Evolutionary conservation across 306 rosid species (phyloP).

Genomic region (Crataegus laevigata): DNA sequence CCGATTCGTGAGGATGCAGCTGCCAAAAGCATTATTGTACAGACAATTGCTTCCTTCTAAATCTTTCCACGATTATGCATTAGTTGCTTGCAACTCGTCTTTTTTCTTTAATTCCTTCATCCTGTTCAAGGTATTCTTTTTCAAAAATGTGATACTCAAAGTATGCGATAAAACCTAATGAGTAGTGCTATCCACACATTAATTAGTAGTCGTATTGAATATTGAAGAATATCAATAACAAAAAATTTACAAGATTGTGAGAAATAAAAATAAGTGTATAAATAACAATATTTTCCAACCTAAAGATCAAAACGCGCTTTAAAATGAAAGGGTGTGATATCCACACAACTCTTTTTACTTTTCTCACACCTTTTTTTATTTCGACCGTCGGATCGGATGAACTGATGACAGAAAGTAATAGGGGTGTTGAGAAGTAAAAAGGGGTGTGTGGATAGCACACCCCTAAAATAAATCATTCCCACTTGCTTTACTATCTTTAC

Average conservation of each 20-base stretch:
- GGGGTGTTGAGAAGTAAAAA: too few species aligned
- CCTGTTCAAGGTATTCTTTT: slow-evolving; percentile 32
- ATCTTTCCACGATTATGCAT: neutral
- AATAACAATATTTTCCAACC: too few species aligned
- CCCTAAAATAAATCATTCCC: neutral
- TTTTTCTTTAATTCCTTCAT: neutral
- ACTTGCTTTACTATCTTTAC: slow-evolving; percentile 17
- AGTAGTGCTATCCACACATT: neutral
- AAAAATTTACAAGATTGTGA: too few species aligned
- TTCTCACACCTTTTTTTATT: too few species aligned
- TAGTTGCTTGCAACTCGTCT: slow-evolving; percentile 23
- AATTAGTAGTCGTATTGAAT: neutral
- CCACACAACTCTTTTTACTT: too few species aligned
- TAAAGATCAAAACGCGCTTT: slow-evolving; percentile 15
- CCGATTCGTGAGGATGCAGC: neutral
- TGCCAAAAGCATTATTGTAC: neutral
- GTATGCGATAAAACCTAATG: neutral
- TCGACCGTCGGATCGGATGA: too few species aligned
- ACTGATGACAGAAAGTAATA: too few species aligned
- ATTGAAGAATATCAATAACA: neutral
- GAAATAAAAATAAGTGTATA: too few species aligned
- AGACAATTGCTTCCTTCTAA: neutral
- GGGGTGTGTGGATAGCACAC: too few species aligned
- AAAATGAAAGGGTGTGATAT: too few species aligned
- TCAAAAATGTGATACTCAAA: slow-evolving; percentile 18